Evolutionary conservation across 345 rosid species (phyloP), one percentile per base, ranked within the genome.

Genomic region (Boechera divaricarpa): DNA sequence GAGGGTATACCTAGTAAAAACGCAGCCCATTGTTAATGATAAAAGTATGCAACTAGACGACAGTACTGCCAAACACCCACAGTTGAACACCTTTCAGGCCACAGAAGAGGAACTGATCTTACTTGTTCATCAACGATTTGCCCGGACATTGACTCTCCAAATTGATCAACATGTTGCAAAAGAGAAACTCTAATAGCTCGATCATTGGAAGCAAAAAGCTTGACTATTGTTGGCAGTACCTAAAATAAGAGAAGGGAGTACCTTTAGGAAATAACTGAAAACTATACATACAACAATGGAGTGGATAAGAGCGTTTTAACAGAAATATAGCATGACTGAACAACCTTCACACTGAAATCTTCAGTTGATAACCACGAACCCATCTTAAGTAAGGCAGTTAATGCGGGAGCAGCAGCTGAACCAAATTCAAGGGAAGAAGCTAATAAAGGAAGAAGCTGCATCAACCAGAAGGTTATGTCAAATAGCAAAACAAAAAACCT

Each of bases 341-440:
- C 51, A 52, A 92, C 99, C 98, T 95, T 95, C 75, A 84, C 73
- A 83, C 74, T 86, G 83, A 89, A 95, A 77, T 95, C 98, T 80
- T 95, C 99, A 65, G 87, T 64, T 10, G 97, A 81, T 83, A 92
- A 90, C 98, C 98, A 95, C n/a, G 91, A 86, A 59, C 97, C 96
- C 91, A 95, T 89, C 85, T 92, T 92, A 85, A 95, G 85, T 67
- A 95, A 73, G 32, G 98, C 91, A 54, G 93, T 86, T 85, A 95
- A 82, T 70, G 98, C 97, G 77, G 92, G 93, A 77, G 99, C 97
- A 71, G 89, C 89, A 77, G 98, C 99, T 49, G 98, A 95, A 77
- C 99, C 98, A 89, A 86, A 95, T 86, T 95, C 98, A 80, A 95
- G 94, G 73, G 97, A 83, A 84, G 98, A 95, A 65, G 99, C 97